These are phyloP conservation scores for Penicillium sumatraense DNA, from an alignment of 2,329 filamentous ascomycete species.

Conservation along the genomic window DNA sequence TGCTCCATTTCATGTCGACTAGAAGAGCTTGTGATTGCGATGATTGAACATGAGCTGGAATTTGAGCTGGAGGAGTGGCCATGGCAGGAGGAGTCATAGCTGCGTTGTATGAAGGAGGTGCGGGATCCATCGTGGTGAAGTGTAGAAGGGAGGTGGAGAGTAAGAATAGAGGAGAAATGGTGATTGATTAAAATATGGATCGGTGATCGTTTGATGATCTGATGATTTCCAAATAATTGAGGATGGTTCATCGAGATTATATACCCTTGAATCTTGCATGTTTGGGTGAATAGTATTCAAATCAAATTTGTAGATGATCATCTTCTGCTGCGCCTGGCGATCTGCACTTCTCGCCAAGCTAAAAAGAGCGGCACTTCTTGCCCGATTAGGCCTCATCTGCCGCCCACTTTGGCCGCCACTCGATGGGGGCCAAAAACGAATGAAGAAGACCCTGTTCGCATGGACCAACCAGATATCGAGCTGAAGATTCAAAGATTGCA, in stretches of 20 bases:
- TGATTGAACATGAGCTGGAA: background rate
- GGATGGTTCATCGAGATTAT: background rate
- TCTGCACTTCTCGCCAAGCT: background rate
- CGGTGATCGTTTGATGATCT: background rate
- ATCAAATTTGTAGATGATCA: background rate
- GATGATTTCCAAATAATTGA: background rate
- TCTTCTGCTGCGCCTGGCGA: background rate
- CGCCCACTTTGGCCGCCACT: background rate
- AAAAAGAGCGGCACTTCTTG: background rate
- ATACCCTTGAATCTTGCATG: too few species aligned
- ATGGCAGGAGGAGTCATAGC: background rate
- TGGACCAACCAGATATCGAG: background rate
- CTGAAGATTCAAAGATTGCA: too few species aligned
- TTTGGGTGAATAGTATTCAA: background rate
- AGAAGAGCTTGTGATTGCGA: conserved; percentile 17
- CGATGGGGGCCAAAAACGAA: background rate
- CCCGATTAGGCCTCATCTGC: background rate
- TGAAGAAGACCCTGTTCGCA: background rate
- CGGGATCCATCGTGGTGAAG: background rate
- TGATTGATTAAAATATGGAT: background rate
- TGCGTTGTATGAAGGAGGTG: background rate
- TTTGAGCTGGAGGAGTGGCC: background rate
- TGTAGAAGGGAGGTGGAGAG: conserved; percentile 4
- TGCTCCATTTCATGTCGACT: conserved; percentile 33
- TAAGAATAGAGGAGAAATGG: background rate